Evolutionary conservation across 2,329 filamentous ascomycete genomes (phyloP), one percentile per base, ranked within the genome.

Genomic region (Microcyclosporella mali): DNA sequence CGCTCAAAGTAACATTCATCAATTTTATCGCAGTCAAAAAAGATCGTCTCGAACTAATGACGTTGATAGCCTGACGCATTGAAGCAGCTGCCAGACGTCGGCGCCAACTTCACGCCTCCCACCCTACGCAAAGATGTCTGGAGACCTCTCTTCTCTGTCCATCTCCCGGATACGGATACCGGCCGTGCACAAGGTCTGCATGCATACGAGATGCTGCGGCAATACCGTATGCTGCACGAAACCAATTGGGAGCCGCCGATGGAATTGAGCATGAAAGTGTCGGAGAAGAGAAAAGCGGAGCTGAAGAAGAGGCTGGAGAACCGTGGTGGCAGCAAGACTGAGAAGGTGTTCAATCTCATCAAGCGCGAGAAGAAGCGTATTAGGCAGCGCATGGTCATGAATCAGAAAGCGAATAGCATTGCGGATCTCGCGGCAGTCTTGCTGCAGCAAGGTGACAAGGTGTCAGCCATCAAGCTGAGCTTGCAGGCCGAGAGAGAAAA

Each of bases 341-440:
- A 61, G 38, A 55, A 41, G 3, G 55, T 56, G 4, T 57, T 55
- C 37, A 57, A 63, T 41, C 14, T 63, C 16, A 59, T 60, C 40
- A 53, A 50, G 42, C 46, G 55, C 59, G 55, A 45, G 55, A 65
- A 52, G 66, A 70, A 52, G 61, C 70, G 69, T 49, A 72, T 75
- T 60, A 70, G 71, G 46, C 66, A 73, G 16, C 72, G 71, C n/a
- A 67, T 67, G 42, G 66, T 82, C 33, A 81, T 81, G 77, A 68
- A 82, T 56, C 79, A 82, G 58, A 79, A 77, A 59, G 77, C 76
- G n/a, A 81, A 78, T 43, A 72, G 69, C 33, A 70, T 80, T 15
- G 79, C 78, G 4, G 79, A 82, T 55, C 58, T 80, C 17, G 77
- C 78, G 1, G 72, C 74, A 15, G 75, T 80, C 2, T 57, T 82